A percentile compares a stretch with the other conserved stretches of the same genome.
Evolutionary conservation across 202 grass and related monocot genomes (phyloP).

Genomic region (Dendrocalamus latiflorus): DNA sequence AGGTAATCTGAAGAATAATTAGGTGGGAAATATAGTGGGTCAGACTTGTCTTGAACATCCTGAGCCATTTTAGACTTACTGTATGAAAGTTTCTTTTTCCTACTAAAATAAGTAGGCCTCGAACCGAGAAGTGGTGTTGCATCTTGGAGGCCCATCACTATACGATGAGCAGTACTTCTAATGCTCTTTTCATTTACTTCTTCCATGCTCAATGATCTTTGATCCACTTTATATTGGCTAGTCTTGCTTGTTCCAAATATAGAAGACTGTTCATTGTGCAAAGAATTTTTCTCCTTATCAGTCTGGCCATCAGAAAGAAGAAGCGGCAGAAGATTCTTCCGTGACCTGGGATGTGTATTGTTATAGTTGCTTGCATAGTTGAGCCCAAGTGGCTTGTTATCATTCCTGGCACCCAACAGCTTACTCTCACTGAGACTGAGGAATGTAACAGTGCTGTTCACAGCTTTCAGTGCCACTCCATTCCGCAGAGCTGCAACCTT

Average conservation of each 20-base stretch:
- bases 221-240: background rate
- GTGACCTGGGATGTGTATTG: slow-evolving; percentile 21
- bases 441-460: slow-evolving; percentile 57
- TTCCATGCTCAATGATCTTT: background rate
- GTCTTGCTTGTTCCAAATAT: slow-evolving; percentile 14
- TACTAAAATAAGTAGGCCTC: slow-evolving; percentile 4
- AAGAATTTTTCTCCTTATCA: slow-evolving; percentile 19
- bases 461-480: slow-evolving; percentile 57
- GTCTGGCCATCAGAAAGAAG: slow-evolving; percentile 28
- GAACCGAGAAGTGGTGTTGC: slow-evolving; percentile 12
- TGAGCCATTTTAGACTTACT: background rate
- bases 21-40: slow-evolving; percentile 17
- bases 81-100: slow-evolving; percentile 22
- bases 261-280: slow-evolving; percentile 6
- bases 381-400: slow-evolving; percentile 16
- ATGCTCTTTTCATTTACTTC: slow-evolving; percentile 37
- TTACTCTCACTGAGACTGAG: slow-evolving; percentile 31
- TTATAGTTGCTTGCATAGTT: slow-evolving; percentile 17
- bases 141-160: slow-evolving; percentile 43
- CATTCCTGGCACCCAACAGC: slow-evolving; percentile 30
- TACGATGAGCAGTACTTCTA: slow-evolving; percentile 40
- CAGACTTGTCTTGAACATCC: slow-evolving; percentile 18
- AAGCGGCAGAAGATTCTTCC: slow-evolving; percentile 53
- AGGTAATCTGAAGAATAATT: slow-evolving; percentile 12
- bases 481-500: slow-evolving; percentile 50